Evolutionary conservation across 208 protist genomes (phyloP).

Genomic region (Leishmania tarentolae): DNA sequence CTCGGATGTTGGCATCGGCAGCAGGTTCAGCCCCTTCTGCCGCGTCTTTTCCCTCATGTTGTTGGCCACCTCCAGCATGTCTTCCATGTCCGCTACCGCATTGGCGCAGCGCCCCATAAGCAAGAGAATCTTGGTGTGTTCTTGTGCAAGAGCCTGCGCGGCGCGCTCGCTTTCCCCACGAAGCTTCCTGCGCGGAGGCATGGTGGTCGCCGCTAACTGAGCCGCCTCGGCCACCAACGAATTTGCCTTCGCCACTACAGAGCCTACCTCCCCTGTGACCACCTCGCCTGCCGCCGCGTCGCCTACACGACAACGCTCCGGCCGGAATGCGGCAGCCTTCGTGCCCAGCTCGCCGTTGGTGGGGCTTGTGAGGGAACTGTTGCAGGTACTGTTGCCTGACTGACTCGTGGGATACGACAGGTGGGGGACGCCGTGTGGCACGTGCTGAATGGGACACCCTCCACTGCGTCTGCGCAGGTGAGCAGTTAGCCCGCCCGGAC

Average conservation of each 20-base stretch:
- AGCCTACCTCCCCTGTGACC: neutral
- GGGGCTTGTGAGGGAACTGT: neutral
- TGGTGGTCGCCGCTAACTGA: constrained; percentile 9
- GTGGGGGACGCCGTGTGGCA: neutral
- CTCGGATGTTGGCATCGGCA: neutral
- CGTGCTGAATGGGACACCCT: neutral
- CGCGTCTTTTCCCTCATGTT: neutral
- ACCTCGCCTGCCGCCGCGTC: neutral
- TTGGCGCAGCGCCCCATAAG: constrained; percentile 81
- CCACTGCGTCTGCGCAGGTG: neutral
- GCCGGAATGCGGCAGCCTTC: too few relatives aligned
- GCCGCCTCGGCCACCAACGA: constrained; percentile 16
- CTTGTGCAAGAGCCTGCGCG: constrained; percentile 52
- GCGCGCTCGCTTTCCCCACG: constrained; percentile 50
- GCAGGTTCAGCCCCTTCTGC: neutral
- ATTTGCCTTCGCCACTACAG: constrained; percentile 10
- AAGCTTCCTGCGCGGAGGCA: constrained; percentile 8
- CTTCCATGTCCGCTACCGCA: constrained; percentile 54
- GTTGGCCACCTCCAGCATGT: constrained; percentile 30
- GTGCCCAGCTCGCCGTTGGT: neutral
- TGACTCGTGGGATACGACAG: neutral
- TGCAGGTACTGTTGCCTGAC: neutral
- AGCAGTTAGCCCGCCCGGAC: neutral
- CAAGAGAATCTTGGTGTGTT: constrained; percentile 71
- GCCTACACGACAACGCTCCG: neutral